These are phyloP conservation scores for Strobilomyces confusus DNA, from an alignment of 768 basidiomycete species.

Conservation along the genomic window DNA sequence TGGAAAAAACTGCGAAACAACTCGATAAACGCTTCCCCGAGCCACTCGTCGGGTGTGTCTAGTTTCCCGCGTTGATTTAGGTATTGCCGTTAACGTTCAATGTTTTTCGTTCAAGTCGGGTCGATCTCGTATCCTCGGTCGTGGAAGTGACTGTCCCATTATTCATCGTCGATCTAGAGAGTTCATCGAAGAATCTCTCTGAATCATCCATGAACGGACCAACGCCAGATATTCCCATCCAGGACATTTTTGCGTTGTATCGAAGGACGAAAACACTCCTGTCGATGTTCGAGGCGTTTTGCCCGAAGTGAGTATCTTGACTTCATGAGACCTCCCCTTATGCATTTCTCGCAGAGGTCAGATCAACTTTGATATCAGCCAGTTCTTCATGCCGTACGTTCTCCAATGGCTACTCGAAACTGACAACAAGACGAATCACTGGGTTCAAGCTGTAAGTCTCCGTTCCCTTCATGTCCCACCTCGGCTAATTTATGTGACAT, in stretches of 20 bases:
- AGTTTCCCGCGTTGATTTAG: background rate
- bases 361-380: constrained; percentile 63
- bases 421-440: constrained; percentile 84
- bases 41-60: constrained; percentile 69
- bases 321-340: background rate
- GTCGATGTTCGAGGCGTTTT: constrained; percentile 81
- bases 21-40: constrained; percentile 86
- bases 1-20: constrained; percentile 80
- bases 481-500: constrained; percentile 10
- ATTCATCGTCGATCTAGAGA: constrained; percentile 62
- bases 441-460: constrained; percentile 83
- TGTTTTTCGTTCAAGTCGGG: constrained; percentile 39
- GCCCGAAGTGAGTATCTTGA: constrained; percentile 53
- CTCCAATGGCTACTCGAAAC: constrained; percentile 86
- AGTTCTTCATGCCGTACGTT: constrained; percentile 86
- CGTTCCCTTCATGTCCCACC: background rate
- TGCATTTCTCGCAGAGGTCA: constrained; percentile 39
- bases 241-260: constrained; percentile 87
- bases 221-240: constrained; percentile 82
- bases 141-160: constrained; percentile 66
- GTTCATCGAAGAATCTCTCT: constrained; percentile 67
- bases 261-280: constrained; percentile 69
- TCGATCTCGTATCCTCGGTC: constrained; percentile 74
- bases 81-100: background rate
- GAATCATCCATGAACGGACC: constrained; percentile 85